phyloP scores from a whole-genome alignment of 805 yeast species.

The Saturnispora dispora region DNA sequence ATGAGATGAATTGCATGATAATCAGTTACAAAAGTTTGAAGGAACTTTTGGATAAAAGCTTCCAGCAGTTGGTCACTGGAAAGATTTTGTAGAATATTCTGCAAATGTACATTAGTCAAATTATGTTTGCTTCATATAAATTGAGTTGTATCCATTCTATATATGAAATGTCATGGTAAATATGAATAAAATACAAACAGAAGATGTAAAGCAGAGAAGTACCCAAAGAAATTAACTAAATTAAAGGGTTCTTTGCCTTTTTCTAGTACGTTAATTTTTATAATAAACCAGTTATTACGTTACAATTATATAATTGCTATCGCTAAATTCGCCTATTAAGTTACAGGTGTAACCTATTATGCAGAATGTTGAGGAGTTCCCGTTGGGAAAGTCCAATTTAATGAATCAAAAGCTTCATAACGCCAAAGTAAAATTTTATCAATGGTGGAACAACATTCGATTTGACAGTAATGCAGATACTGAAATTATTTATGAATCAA shows the following conservation, averaged over 20 bases:
- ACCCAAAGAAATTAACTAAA: too few relatives aligned
- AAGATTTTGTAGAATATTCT: constrained; percentile 1
- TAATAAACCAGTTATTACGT: too few relatives aligned
- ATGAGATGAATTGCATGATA: constrained; percentile 77
- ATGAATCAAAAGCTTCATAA: constrained; percentile 8
- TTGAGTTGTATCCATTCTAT: not conserved
- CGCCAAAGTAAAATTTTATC: constrained; percentile 18
- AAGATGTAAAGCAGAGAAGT: not conserved
- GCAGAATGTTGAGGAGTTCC: not conserved
- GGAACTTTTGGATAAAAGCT: constrained; percentile 59
- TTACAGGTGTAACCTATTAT: not conserved
- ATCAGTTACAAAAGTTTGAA: constrained; percentile 78
- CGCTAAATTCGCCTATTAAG: not conserved
- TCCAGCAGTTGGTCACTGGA: constrained; percentile 35
- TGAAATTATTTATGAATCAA: constrained; percentile 19
- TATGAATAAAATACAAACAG: constrained; percentile 7
- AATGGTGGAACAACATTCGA: constrained; percentile 23
- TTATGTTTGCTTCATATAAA: not conserved
- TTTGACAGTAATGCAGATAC: constrained; percentile 17
- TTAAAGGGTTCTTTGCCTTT: not conserved
- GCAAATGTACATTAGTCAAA: constrained; percentile 1
- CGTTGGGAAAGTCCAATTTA: not conserved
- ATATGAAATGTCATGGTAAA: not conserved
- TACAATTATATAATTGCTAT: not conserved
- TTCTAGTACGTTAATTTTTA: too few relatives aligned